phyloP scores from a whole-genome alignment of 2,329 filamentous ascomycete species.

The Verticillium isaacii region DNA sequence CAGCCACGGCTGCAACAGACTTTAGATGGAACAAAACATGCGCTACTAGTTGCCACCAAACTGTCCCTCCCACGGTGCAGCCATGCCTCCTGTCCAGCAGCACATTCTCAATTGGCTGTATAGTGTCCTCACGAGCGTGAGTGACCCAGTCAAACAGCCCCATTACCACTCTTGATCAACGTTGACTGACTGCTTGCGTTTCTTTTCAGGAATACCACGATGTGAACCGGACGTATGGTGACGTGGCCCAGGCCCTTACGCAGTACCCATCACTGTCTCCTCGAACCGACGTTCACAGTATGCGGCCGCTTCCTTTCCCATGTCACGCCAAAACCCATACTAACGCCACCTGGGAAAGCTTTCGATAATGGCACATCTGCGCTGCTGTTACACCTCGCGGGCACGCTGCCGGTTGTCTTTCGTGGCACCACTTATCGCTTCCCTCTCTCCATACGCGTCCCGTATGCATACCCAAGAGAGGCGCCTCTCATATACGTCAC shows the following conservation, averaged over 20 bases:
- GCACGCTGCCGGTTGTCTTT: constrained; percentile 88
- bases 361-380: constrained; percentile 85
- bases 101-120: constrained; percentile 94
- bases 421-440: constrained; percentile 87
- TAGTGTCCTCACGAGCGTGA: constrained; percentile 76
- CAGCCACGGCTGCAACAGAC: neutral
- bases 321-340: constrained; percentile 9
- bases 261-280: constrained; percentile 76
- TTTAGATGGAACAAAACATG: neutral
- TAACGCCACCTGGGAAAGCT: constrained; percentile 45
- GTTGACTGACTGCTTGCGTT: constrained; percentile 4
- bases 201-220: constrained; percentile 78
- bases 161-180: neutral
- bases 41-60: neutral
- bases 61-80: neutral
- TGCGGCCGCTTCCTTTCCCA: constrained; percentile 19
- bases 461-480: constrained; percentile 82
- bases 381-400: constrained; percentile 78
- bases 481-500: constrained; percentile 85
- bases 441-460: constrained; percentile 88
- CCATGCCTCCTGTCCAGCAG: constrained; percentile 63
- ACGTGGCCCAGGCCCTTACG: constrained; percentile 77
- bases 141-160: constrained; percentile 13
- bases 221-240: constrained; percentile 87
- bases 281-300: constrained; percentile 94